phyloP scores from a whole-genome alignment of 495 filamentous ascomycete genomes.

The Penicillium fimorum region DNA sequence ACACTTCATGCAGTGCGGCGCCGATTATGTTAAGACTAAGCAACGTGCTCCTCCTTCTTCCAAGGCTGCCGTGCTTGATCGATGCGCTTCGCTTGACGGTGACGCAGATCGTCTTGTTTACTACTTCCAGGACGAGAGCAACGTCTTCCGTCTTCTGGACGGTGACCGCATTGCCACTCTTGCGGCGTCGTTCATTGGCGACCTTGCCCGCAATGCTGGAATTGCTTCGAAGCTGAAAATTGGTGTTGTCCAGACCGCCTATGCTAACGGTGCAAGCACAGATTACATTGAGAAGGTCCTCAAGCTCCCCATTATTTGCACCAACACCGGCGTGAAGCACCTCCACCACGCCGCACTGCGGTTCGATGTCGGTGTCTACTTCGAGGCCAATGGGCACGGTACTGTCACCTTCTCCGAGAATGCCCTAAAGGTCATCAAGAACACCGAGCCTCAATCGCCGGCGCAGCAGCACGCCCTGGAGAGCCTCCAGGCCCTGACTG shows the following conservation, averaged over 20 bases:
- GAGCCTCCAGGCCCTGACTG: conserved; percentile 73
- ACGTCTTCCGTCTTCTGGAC: conserved; percentile 83
- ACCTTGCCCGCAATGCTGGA: conserved; percentile 76
- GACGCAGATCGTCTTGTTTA: conserved; percentile 95
- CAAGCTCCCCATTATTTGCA: conserved; percentile 87
- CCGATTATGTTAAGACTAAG: conserved; percentile 95
- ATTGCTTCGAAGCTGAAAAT: conserved; percentile 77
- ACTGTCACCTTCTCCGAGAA: conserved; percentile 90
- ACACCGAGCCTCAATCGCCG: conserved; percentile 79
- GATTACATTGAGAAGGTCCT: conserved; percentile 85
- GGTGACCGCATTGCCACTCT: conserved; percentile 96
- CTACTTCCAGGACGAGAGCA: conserved; percentile 84
- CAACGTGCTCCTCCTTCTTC: conserved; percentile 86
- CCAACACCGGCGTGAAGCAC: conserved; percentile 93
- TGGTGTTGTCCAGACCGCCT: conserved; percentile 94
- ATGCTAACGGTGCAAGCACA: conserved; percentile 95
- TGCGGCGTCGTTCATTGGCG: conserved; percentile 88
- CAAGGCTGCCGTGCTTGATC: conserved; percentile 67
- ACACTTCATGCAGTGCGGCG: conserved; percentile 67
- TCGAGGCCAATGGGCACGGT: conserved; percentile 97
- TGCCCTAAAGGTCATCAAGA: conserved; percentile 72
- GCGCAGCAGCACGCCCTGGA: conserved; percentile 84
- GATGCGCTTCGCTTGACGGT: conserved; percentile 90
- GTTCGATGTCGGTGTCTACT: conserved; percentile 95
- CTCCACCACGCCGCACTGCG: conserved; percentile 91